Percentiles rank a stretch among this genome's conserved stretches.
These are phyloP conservation scores for Raphidocelis subcapitata DNA, from an alignment of 139 green algal genomes.

Conservation along the genomic window DNA sequence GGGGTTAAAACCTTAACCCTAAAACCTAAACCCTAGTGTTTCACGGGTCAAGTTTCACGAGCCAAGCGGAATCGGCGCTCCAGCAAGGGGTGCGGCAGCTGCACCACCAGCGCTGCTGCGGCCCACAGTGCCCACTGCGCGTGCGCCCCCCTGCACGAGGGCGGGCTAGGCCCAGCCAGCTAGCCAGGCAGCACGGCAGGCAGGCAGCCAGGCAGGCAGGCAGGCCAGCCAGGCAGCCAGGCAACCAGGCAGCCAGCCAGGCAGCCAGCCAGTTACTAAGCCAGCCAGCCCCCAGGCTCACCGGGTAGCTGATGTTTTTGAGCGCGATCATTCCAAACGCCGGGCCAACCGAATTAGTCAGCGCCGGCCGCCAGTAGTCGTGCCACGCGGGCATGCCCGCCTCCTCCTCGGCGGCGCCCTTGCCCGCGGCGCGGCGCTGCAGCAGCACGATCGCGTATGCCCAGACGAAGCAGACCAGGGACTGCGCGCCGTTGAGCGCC, in stretches of 20 bases:
- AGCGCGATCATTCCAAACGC: conserved; percentile 88
- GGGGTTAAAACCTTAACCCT: neutral
- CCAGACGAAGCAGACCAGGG: conserved; percentile 86
- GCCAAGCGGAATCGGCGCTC: neutral
- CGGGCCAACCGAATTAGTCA: conserved; percentile 89
- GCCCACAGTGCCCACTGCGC: too few relatives aligned
- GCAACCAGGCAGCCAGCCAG: too few relatives aligned
- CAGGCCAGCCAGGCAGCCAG: conserved; percentile 7
- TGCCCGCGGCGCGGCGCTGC: conserved; percentile 5
- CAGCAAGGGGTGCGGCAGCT: neutral
- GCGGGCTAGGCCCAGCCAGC: too few relatives aligned
- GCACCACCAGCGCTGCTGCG: too few relatives aligned
- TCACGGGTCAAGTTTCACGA: neutral
- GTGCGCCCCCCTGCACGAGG: too few relatives aligned
- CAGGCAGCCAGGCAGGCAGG: too few relatives aligned
- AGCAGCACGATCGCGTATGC: conserved; percentile 60
- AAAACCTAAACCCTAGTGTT: neutral
- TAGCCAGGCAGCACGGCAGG: too few relatives aligned
- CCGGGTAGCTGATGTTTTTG: conserved; percentile 94
- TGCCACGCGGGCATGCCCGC: conserved; percentile 38
- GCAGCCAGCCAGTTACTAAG: neutral
- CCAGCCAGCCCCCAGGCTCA: conserved; percentile 61
- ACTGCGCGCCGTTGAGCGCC: conserved; percentile 85
- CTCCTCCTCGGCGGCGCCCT: conserved; percentile 9
- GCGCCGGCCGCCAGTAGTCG: conserved; percentile 77